Evolutionary conservation across 345 rosid species (phyloP), one percentile per base, ranked within the genome.

Genomic region (Populus nigra): DNA sequence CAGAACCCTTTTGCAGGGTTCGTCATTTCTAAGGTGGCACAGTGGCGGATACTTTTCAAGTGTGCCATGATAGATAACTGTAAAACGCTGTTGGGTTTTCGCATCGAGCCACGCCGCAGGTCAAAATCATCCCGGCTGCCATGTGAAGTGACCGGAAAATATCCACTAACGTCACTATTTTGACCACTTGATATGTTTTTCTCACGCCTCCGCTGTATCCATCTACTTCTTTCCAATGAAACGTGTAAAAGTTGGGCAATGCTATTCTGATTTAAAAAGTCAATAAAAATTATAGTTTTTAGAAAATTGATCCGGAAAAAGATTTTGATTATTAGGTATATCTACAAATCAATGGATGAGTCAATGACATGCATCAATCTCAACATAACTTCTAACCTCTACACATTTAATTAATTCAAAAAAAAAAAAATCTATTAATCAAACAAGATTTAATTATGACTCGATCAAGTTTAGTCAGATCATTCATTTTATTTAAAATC

Each of bases 391-490:
- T 41, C 15, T 41, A 41, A 10, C 45, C 45, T 41, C 45, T 9
- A 10, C 13, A 10, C 15, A 41, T 41, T 41, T 41, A 41, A 41
- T 41, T 41, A 3, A 41, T 41, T 3, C 11, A 0, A 41, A 41
- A 41, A 41, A 39, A 8, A 2, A 31, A 31, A 31, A 31, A 31
- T 2, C 2, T 7, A 39, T 36, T 36, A 27, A 27, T 1, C 27
- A 27, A 1, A 27, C 1, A 16, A 17, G 0, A 49, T 13, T 5
- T 49, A 2, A 0, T 49, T 49, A 7, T 49, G 5, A 47, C 5
- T 4, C 7, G 0, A 4, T 47, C 0, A 0, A 16, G 7, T 4
- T 49, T 16, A 2, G 1, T 4, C 0, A 15, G 15, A 4, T 47
- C 6, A 47, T 13, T 5, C 0, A 0, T 13, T 15, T 47, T 3